Evolutionary conservation across 2,329 filamentous ascomycete species (phyloP).

Genomic region (Amphichorda felina): DNA sequence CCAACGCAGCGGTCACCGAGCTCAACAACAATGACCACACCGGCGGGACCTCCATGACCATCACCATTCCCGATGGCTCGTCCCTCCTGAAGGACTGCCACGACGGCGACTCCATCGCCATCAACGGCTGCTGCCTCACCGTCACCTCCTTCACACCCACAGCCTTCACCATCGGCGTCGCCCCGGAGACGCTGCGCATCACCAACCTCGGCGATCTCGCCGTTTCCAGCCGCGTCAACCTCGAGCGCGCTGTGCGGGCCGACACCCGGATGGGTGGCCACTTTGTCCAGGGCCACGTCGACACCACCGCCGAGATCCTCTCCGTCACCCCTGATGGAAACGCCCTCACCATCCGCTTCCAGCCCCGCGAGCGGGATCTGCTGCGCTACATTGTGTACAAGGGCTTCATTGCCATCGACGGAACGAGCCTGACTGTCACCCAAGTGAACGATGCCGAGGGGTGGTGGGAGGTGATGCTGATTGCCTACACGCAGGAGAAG

Average conservation of each 20-base stretch:
- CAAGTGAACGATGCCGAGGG: slow-evolving; percentile 66
- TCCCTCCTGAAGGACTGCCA: slow-evolving; percentile 74
- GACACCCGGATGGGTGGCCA: slow-evolving; percentile 95
- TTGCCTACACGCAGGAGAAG: slow-evolving; percentile 89
- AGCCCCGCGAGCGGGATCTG: slow-evolving; percentile 55
- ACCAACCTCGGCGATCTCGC: slow-evolving; percentile 80
- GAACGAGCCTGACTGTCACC: slow-evolving; percentile 87
- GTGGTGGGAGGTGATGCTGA: slow-evolving; percentile 96
- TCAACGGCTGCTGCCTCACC: slow-evolving; percentile 94
- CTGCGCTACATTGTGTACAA: slow-evolving; percentile 90
- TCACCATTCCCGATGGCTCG: slow-evolving; percentile 54
- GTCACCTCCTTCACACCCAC: slow-evolving; percentile 47
- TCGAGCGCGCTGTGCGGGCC: slow-evolving; percentile 85
- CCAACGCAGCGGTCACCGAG: slow-evolving; percentile 63
- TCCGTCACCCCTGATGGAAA: slow-evolving; percentile 74
- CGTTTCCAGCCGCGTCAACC: slow-evolving; percentile 63
- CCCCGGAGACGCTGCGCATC: slow-evolving; percentile 88
- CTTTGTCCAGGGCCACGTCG: slow-evolving; percentile 96
- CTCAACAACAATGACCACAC: slow-evolving; percentile 72
- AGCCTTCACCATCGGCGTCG: slow-evolving; percentile 82
- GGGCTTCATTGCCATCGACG: slow-evolving; percentile 89
- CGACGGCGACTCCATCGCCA: slow-evolving; percentile 83
- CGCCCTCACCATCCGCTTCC: slow-evolving; percentile 75
- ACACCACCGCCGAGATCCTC: slow-evolving; percentile 70
- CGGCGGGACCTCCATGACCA: slow-evolving; percentile 83